Conservation (phyloP, 164 flowering plant species). For the Vitis labrusca region DNA sequence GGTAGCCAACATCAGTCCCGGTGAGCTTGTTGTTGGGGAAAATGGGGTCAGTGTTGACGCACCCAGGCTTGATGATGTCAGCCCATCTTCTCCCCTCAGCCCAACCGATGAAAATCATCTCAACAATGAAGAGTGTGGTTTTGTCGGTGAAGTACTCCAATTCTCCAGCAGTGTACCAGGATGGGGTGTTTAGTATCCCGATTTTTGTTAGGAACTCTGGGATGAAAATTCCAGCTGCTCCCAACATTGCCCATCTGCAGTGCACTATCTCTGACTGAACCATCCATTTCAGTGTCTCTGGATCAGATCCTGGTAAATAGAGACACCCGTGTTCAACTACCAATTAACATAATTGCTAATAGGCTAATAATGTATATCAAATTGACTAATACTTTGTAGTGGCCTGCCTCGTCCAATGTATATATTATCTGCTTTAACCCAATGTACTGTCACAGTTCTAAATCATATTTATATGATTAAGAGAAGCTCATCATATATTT, state of each 20-base stretch:
- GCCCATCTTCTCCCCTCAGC: conserved; percentile 86
- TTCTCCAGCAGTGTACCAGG: conserved; percentile 97
- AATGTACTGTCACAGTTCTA: too few species aligned
- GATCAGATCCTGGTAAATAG: conserved; percentile 72
- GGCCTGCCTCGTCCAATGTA: too few species aligned
- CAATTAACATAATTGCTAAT: too few species aligned
- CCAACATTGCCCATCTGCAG: conserved; percentile 99
- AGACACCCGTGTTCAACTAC: background rate
- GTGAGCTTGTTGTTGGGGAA: conserved; percentile 99
- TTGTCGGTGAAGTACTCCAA: conserved; percentile 94
- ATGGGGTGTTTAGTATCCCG: conserved; percentile 94
- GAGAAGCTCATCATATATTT: too few species aligned
- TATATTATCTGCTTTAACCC: too few species aligned
- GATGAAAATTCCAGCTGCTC: conserved; percentile 98
- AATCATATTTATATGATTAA: too few species aligned
- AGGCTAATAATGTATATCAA: too few species aligned
- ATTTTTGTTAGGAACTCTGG: conserved; percentile 90
- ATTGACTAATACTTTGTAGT: too few species aligned
- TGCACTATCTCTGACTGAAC: conserved; percentile 88
- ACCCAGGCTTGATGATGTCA: conserved; percentile 88
- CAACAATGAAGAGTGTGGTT: conserved; percentile 86
- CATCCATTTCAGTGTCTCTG: conserved; percentile 84
- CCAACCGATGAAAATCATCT: conserved; percentile 94
- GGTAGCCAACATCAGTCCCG: conserved; percentile 96
- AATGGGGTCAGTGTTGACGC: conserved; percentile 94